Base-by-base conservation (phyloP, 1,284 basidiomycete genomes). In the Rhodotorula sp. region DNA sequence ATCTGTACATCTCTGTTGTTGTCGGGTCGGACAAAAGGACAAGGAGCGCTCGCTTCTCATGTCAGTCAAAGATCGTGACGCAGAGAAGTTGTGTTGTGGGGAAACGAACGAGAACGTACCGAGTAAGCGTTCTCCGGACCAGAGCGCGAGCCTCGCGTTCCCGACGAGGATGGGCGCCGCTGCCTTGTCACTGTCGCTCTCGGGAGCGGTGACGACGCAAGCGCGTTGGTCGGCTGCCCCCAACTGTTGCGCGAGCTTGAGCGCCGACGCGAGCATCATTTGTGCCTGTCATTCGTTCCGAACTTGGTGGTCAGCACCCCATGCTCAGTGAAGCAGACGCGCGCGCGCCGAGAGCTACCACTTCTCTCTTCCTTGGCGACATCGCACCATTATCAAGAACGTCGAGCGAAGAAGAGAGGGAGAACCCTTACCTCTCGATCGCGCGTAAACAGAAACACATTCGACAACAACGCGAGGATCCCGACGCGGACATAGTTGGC, bases 391-490 rank as follows among this genome's bases (percentile, higher is more conserved):
- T n/a, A n/a, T n/a, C n/a, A n/a, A n/a, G n/a, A n/a, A n/a, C n/a
- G n/a, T n/a, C n/a, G n/a, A n/a, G n/a, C n/a, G n/a, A n/a, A n/a
- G n/a, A n/a, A n/a, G n/a, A n/a, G n/a, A n/a, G 46, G 5, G 26
- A 5, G 5, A 26, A 21, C 34, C 34, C 34, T 34, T 34, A 34
- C 68, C 59, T 69, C 68, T 4, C 59, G 48, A n/a, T 69, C 62
- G 39, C 68, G 21, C 16, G 68, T 69, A 47, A 57, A 61, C 18
- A 65, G 43, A 51, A 69, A 69, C 47, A 69, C 54, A 31, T 69
- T 69, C 16, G 54, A 63, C 34, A 69, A 29, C 12, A 69, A 29
- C 20, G 68, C 64, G 8, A 69, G 20, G 1, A 64, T 56, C 23
- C 64, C 54, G 23, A 60, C 64, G 16, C 68, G 60, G n/a, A 60